phyloP scores from a whole-genome alignment of 2,329 filamentous ascomycete genomes.

The Clarireedia paspali region DNA sequence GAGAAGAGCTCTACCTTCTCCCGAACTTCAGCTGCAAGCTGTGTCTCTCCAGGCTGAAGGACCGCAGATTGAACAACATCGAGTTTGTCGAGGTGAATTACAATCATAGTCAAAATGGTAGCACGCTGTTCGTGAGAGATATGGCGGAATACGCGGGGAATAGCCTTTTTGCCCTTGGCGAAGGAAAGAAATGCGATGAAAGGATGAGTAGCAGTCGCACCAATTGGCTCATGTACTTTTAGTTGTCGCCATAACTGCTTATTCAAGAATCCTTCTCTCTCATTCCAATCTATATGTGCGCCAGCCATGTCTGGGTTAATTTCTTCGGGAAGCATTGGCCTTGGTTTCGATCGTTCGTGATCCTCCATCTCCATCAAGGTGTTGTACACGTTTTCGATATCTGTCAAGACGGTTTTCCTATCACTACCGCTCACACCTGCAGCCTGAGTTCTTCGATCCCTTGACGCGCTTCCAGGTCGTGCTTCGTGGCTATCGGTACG shows the following conservation, averaged over 20 bases:
- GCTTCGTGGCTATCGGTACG: conserved; percentile 62
- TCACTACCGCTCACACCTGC: conserved; percentile 53
- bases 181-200: conserved; percentile 96
- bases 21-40: conserved; percentile 67
- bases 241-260: conserved; percentile 75
- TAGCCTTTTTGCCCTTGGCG: conserved; percentile 91
- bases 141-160: conserved; percentile 90
- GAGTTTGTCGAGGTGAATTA: conserved; percentile 84
- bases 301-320: conserved; percentile 62
- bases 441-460: conserved; percentile 35
- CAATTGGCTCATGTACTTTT: conserved; percentile 90
- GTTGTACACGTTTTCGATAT: conserved; percentile 83
- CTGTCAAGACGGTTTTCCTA: conserved; percentile 73
- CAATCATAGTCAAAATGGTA: conserved; percentile 91
- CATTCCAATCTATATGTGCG: conserved; percentile 72
- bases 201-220: conserved; percentile 68
- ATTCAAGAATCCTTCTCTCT: conserved; percentile 63
- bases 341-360: conserved; percentile 74
- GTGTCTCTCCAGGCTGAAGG: conserved; percentile 62
- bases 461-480: conserved; percentile 41
- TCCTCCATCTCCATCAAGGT: conserved; percentile 93
- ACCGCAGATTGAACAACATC: conserved; percentile 82
- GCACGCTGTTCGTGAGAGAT: conserved; percentile 88
- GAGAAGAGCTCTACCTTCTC: conserved; percentile 92
- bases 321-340: conserved; percentile 51